These are phyloP conservation scores for Diutina neorugosa DNA, from an alignment of 1,139 yeast genomes.

Conservation along the genomic window DNA sequence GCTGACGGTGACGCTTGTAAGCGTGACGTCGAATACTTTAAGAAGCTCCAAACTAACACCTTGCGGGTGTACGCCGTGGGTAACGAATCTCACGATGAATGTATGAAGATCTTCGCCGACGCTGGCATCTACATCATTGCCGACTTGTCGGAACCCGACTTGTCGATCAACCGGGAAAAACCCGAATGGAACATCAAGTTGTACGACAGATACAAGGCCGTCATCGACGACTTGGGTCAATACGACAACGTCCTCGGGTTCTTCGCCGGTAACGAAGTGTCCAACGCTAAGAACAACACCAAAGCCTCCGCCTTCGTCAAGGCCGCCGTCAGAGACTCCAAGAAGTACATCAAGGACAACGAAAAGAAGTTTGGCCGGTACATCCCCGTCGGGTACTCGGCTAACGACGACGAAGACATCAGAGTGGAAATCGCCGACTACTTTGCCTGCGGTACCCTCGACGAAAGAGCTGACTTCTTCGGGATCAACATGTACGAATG, in stretches of 20 bases:
- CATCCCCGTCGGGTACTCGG: constrained; percentile 85
- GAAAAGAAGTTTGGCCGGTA: constrained; percentile 20
- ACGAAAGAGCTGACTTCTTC: constrained; percentile 73
- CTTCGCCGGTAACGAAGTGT: constrained; percentile 87
- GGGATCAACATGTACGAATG: constrained; percentile 90
- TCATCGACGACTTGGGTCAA: constrained; percentile 71
- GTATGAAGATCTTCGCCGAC: constrained; percentile 75
- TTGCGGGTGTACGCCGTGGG: constrained; percentile 68
- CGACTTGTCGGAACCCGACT: constrained; percentile 79
- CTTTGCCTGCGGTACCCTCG: constrained; percentile 67
- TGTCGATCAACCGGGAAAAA: constrained; percentile 60
- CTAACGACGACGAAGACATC: constrained; percentile 69
- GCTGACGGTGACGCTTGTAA: constrained; percentile 55
- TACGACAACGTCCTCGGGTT: constrained; percentile 85
- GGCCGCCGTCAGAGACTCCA: constrained; percentile 81
- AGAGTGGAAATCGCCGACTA: constrained; percentile 67
- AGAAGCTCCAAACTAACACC: constrained; percentile 56
- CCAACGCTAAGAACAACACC: constrained; percentile 46
- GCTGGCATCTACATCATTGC: constrained; percentile 78
- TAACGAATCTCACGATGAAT: constrained; percentile 68
- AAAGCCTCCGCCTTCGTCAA: constrained; percentile 78
- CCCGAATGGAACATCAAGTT: constrained; percentile 65
- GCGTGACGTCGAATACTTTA: constrained; percentile 8
- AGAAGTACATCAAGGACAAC: constrained; percentile 54
- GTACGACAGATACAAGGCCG: constrained; percentile 61